Evolutionary conservation across 305 asterid genomes (phyloP).

Genomic region (Lippia alba): DNA sequence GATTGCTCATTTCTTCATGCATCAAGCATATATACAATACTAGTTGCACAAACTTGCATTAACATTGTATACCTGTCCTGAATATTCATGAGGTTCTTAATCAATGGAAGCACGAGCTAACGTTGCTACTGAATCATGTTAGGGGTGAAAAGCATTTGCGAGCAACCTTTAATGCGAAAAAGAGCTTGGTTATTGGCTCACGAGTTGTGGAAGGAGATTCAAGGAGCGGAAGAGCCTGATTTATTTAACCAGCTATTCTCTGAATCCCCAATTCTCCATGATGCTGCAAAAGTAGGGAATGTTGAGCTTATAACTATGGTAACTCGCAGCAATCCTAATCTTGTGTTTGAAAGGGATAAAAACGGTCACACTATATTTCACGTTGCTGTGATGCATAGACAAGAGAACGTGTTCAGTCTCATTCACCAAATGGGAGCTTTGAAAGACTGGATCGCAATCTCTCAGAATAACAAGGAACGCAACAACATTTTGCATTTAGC

Average conservation of each 20-base stretch:
- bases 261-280: conserved; percentile 11
- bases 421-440: background rate
- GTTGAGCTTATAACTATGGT: conserved; percentile 18
- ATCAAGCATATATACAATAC: background rate
- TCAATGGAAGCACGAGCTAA: background rate
- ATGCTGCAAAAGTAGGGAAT: conserved; percentile 23
- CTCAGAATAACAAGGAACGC: no score
- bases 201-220: background rate
- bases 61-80: background rate
- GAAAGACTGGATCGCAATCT: background rate
- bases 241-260: background rate
- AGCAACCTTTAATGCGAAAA: background rate
- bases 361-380: conserved; percentile 8
- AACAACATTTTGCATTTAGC: conserved; percentile 15
- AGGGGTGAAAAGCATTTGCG: background rate
- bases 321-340: conserved; percentile 7
- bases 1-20: background rate
- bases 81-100: background rate
- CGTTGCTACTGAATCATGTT: background rate
- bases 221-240: background rate
- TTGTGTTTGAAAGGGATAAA: background rate
- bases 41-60: background rate
- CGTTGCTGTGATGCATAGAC: conserved; percentile 1
- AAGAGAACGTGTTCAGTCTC: background rate
- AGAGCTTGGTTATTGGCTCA: background rate